Conservation (phyloP, 2,329 filamentous ascomycete genomes). For the Parafenestella ontariensis region DNA sequence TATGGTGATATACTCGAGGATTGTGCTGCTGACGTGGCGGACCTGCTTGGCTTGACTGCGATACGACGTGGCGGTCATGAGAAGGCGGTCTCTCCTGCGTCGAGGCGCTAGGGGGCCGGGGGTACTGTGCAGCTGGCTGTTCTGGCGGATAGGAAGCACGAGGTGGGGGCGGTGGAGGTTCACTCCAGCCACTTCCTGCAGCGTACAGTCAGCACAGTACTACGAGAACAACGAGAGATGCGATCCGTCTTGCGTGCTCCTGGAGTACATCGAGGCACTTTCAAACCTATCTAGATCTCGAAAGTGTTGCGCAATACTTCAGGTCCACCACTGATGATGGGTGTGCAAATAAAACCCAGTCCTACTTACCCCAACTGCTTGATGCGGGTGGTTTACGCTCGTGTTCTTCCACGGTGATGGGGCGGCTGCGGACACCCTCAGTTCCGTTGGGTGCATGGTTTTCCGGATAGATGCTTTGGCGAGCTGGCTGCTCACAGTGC, state of each 20-base stretch:
- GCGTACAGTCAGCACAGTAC: not conserved
- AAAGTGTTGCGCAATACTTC: conserved; percentile 1
- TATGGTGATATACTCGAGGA: conserved; percentile 42
- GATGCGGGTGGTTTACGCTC: conserved; percentile 38
- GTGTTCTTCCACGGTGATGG: conserved; percentile 56
- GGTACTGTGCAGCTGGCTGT: conserved; percentile 27
- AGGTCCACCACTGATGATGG: not conserved
- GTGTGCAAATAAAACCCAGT: not conserved
- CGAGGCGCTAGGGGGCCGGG: conserved; percentile 19
- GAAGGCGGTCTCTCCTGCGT: conserved; percentile 28
- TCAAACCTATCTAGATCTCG: conserved; percentile 6
- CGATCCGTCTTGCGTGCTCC: conserved; percentile 2
- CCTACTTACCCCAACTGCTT: conserved; percentile 23
- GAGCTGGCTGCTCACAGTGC: conserved; percentile 36
- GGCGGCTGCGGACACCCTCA: conserved; percentile 56
- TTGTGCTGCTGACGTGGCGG: conserved; percentile 39
- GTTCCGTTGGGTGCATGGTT: conserved; percentile 21
- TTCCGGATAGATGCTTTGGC: conserved; percentile 34
- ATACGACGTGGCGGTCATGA: conserved; percentile 30
- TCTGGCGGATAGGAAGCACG: conserved; percentile 33
- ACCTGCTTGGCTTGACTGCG: conserved; percentile 21
- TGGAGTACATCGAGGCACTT: conserved; percentile 9
- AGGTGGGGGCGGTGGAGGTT: conserved; percentile 21
- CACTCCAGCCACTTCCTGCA: conserved; percentile 25
- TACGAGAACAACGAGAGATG: not conserved